A percentile compares a stretch with the other conserved stretches of the same genome.
phyloP scores from a whole-genome alignment of 306 rosid species.

The Rosa persica region DNA sequence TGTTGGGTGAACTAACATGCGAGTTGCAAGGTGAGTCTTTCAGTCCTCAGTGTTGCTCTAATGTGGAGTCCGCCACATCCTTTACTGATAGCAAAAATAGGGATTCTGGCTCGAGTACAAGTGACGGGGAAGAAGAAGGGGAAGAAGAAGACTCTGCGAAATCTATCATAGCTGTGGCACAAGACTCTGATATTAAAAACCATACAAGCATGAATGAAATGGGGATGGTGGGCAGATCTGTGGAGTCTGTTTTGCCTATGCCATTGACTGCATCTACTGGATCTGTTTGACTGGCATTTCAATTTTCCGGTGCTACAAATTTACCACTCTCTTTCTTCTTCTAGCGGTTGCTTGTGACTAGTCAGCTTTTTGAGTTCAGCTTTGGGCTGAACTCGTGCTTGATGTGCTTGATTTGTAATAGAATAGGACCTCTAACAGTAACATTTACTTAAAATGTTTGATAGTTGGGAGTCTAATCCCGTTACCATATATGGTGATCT shows the following conservation, averaged over 20 bases:
- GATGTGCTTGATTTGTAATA: conserved; percentile 34
- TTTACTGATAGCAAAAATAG: conserved; percentile 45
- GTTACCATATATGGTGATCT: conserved; percentile 20
- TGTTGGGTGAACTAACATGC: conserved; percentile 33
- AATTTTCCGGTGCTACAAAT: conserved; percentile 12
- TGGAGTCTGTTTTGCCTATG: conserved; percentile 33
- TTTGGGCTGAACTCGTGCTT: conserved; percentile 65
- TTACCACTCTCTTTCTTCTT: conserved; percentile 20
- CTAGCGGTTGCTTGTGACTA: conserved; percentile 39
- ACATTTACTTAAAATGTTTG: conserved; percentile 34
- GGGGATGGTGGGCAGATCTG: conserved; percentile 41
- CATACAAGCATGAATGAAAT: conserved; percentile 36
- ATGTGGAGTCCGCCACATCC: conserved; percentile 39
- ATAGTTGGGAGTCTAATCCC: conserved; percentile 20
- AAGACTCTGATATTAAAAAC: conserved; percentile 34
- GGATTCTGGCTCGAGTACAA: conserved; percentile 43
- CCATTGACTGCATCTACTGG: conserved; percentile 14
- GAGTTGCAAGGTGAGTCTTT: conserved; percentile 32
- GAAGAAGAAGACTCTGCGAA: conserved; percentile 36
- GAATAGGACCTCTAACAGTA: conserved; percentile 37
- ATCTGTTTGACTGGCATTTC: conserved; percentile 6
- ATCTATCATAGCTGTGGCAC: conserved; percentile 28
- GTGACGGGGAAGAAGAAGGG: conserved; percentile 38
- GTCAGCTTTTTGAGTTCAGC: conserved; percentile 53
- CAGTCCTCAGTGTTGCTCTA: conserved; percentile 44